Evolutionary conservation across 345 rosid species (phyloP).

Genomic region (Theobroma cacao): DNA sequence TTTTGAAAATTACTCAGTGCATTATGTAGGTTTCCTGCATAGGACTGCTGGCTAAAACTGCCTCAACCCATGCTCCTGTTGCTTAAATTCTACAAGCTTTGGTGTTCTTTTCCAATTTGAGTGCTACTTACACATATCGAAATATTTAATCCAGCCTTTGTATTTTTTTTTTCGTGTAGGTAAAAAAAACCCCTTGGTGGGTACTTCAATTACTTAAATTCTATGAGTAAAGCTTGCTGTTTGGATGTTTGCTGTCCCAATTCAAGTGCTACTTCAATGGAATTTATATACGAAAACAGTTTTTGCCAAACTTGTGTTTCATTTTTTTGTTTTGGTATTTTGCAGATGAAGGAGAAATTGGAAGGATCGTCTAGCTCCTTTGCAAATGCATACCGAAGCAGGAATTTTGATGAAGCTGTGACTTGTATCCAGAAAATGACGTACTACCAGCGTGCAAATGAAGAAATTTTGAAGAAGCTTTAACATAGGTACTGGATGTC

Average conservation of each 20-base stretch:
- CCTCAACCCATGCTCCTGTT: background rate
- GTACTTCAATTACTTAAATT: background rate
- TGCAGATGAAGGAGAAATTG: conserved; percentile 67
- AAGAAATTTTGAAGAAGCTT: conserved; percentile 80
- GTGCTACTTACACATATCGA: background rate
- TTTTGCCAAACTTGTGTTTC: background rate
- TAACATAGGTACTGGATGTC: conserved; percentile 29
- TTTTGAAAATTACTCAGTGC: background rate
- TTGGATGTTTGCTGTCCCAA: background rate
- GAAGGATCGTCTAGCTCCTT: conserved; percentile 61
- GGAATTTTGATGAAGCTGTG: conserved; percentile 63
- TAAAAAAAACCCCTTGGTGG: too few species aligned
- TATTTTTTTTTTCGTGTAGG: background rate
- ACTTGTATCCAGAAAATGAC: conserved; percentile 79
- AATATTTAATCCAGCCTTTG: background rate
- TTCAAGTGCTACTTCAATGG: background rate
- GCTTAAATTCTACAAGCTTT: background rate
- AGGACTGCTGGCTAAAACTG: background rate
- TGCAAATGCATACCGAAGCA: conserved; percentile 46
- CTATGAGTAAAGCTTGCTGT: background rate
- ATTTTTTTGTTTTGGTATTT: conserved; percentile 15
- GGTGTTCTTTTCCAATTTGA: background rate
- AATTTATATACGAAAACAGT: background rate
- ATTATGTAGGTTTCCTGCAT: background rate
- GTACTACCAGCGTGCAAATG: conserved; percentile 70